Conservation (phyloP, 2,329 filamentous ascomycete species). For the Magnaporthiopsis rhizophila region DNA sequence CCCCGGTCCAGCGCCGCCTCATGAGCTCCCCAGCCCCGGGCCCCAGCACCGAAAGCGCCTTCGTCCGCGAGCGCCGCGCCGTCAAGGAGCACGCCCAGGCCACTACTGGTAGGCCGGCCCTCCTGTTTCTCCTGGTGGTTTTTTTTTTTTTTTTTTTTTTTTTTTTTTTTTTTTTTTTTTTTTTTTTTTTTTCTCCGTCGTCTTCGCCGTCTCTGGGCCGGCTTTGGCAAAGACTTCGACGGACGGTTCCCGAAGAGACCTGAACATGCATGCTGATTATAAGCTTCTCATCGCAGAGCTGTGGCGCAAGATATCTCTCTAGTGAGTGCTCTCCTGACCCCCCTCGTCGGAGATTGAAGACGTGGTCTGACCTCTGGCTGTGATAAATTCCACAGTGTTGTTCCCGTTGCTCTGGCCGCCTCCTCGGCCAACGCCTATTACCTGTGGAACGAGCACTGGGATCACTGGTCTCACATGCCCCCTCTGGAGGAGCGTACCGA, state of each 20-base stretch:
- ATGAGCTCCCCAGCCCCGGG: slow-evolving; percentile 17
- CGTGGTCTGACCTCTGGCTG: neutral
- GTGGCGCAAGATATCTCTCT: slow-evolving; percentile 94
- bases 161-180: too few relatives aligned
- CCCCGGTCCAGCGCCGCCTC: slow-evolving; percentile 14
- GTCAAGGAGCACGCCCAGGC: slow-evolving; percentile 84
- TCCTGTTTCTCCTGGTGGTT: neutral
- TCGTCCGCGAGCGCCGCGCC: slow-evolving; percentile 83
- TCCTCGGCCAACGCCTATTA: slow-evolving; percentile 76
- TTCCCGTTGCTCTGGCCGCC: slow-evolving; percentile 64
- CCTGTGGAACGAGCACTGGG: slow-evolving; percentile 95
- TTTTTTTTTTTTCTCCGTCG: neutral
- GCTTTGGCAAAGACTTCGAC: neutral
- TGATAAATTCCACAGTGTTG: slow-evolving; percentile 46
- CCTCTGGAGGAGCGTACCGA: slow-evolving; percentile 85
- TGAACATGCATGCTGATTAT: neutral
- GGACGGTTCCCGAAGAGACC: neutral
- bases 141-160: too few relatives aligned
- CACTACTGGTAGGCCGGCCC: slow-evolving; percentile 68
- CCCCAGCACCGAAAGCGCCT: slow-evolving; percentile 75
- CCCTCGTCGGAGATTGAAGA: neutral
- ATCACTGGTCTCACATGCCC: slow-evolving; percentile 80
- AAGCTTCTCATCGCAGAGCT: slow-evolving; percentile 51
- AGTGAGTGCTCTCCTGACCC: slow-evolving; percentile 51
- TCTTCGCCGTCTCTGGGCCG: neutral